phyloP scores from a whole-genome alignment of 768 basidiomycete species.

The Pleurotus platypus region DNA sequence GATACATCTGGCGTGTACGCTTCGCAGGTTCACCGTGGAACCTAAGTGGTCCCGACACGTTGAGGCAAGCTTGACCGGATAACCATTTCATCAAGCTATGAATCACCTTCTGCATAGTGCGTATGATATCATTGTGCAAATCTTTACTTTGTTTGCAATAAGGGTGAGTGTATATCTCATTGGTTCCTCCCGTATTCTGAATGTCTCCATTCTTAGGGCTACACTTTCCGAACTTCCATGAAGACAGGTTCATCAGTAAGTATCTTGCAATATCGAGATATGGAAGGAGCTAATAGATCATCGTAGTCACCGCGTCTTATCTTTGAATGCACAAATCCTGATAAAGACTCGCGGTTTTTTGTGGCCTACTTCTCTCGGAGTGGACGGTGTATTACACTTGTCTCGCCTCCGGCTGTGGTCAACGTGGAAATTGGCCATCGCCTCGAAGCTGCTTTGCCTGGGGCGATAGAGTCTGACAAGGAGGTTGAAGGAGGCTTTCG shows the following conservation, averaged over 20 bases:
- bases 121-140: slow-evolving; percentile 53
- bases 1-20: slow-evolving; percentile 54
- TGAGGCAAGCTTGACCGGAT: slow-evolving; percentile 37
- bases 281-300: not conserved
- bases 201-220: slow-evolving; percentile 47
- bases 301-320: slow-evolving; percentile 3
- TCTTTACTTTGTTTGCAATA: slow-evolving; percentile 59
- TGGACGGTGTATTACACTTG: slow-evolving; percentile 50
- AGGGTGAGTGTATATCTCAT: slow-evolving; percentile 37
- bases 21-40: slow-evolving; percentile 72
- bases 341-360: slow-evolving; percentile 56
- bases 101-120: slow-evolving; percentile 34
- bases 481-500: slow-evolving; percentile 48
- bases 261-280: not conserved
- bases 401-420: slow-evolving; percentile 41
- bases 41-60: slow-evolving; percentile 47
- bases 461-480: slow-evolving; percentile 32
- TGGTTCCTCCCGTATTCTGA: slow-evolving; percentile 10
- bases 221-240: slow-evolving; percentile 61
- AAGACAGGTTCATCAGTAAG: slow-evolving; percentile 53
- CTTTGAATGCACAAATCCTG: slow-evolving; percentile 30
- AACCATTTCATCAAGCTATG: not conserved
- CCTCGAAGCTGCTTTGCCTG: slow-evolving; percentile 32
- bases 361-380: slow-evolving; percentile 59
- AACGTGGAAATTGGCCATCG: slow-evolving; percentile 36